Base-by-base conservation (phyloP, 768 basidiomycete species). In the Gelatoporia subvermispora region DNA sequence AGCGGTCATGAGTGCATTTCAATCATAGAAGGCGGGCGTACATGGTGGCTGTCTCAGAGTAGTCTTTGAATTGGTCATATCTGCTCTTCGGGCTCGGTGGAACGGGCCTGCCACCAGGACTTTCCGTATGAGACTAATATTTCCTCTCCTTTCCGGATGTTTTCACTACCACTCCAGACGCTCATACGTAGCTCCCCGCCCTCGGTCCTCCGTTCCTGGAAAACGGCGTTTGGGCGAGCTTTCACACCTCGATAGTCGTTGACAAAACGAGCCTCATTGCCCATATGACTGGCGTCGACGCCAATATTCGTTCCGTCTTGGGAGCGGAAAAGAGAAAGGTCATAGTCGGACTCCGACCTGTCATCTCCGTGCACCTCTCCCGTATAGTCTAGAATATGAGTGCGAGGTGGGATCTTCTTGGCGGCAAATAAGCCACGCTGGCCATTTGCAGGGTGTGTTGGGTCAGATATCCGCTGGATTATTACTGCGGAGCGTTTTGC, bases 51-150 rank as follows among this genome's bases (percentile, higher is more conserved):
- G 7, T 31, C 28, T n/a, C n/a, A n/a, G 28, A 31, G 28, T 31
- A 5, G 7, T 31, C 28, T 31, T 13, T 7, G 13, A 31, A n/a
- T n/a, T n/a, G n/a, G n/a, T 31, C 28, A 31, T 31, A 13, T 39
- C n/a, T 21, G 5, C 37, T 39, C 37, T 7, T 5, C 16, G n/a
- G 16, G 37, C n/a, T 39, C 37, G 7, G 8, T 21, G n/a, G 43
- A 43, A 15, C 85, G 73, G 47, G 74, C 72, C 11, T 63, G 69
- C 92, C 91, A 93, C 85, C 87, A 91, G 16, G 76, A 74, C 60
- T 91, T 92, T 18, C 93, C 93, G 61, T 95, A 95, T 11, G 85
- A 88, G 18, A 94, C 88, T 23, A 93, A 61, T 25, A 97, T 77
- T 66, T 95, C 93, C 11, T 91, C 81, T 7, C 89, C 87, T 65